These are phyloP conservation scores for Pseudocercospora pini-densiflorae DNA, from an alignment of 2,329 filamentous ascomycete genomes.

Conservation along the genomic window DNA sequence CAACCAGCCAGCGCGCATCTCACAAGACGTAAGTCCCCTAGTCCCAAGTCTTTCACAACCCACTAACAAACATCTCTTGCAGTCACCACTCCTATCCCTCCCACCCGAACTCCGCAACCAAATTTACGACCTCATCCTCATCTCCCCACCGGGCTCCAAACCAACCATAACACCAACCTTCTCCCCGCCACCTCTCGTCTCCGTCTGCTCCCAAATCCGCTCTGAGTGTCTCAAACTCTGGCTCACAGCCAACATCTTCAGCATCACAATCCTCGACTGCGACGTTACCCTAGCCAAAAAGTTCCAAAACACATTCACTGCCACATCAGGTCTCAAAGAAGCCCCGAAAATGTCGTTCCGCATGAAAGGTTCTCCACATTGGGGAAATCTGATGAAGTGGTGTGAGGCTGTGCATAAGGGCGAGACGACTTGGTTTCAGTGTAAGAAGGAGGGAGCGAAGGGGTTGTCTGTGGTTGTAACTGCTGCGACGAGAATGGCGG, in stretches of 20 bases:
- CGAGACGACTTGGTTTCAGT: conserved; percentile 1
- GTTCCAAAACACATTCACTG: background rate
- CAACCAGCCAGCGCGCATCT: background rate
- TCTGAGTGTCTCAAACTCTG: background rate
- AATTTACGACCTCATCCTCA: conserved; percentile 5
- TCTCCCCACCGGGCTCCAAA: background rate
- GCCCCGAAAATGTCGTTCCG: background rate
- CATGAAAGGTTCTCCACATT: background rate
- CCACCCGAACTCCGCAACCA: conserved; percentile 9
- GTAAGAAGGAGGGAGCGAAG: background rate
- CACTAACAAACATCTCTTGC: background rate
- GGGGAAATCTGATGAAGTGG: conserved; percentile 8
- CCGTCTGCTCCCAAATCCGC: background rate
- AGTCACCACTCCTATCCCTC: background rate
- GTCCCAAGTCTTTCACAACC: background rate
- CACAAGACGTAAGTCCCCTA: background rate
- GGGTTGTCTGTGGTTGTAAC: background rate
- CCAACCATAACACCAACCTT: background rate
- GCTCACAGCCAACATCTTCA: background rate
- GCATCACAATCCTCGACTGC: conserved; percentile 1
- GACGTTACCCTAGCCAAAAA: background rate
- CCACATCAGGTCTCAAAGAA: background rate
- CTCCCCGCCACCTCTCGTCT: background rate
- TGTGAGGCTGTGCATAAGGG: background rate
- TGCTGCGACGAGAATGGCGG: conserved; percentile 2